Evolutionary conservation across 1,284 basidiomycete genomes (phyloP).

Genomic region (Leucoagaricus sp.): DNA sequence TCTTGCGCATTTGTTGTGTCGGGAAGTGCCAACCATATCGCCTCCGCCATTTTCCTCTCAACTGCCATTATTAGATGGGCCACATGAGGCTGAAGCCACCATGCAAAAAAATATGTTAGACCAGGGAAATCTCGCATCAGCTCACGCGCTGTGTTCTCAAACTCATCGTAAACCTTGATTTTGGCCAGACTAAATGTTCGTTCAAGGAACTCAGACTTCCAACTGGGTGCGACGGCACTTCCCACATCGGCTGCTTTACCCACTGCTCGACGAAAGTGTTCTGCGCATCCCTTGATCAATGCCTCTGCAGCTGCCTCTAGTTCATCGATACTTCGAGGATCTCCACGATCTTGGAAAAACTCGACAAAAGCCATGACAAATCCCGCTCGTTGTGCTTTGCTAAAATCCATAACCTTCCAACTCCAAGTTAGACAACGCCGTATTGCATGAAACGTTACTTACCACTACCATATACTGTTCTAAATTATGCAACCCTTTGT

Average conservation of each 20-base stretch:
- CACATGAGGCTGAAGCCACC: background rate
- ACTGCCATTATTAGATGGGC: background rate
- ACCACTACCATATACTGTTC: background rate
- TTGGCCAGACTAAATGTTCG: background rate
- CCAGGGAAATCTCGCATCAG: background rate
- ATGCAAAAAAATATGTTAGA: background rate
- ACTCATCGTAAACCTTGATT: background rate
- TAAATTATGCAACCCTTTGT: background rate
- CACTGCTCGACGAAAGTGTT: too few species aligned
- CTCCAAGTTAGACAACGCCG: too few species aligned
- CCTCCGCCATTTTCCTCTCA: background rate
- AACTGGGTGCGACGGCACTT: too few species aligned
- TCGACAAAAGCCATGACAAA: background rate
- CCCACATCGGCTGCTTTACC: too few species aligned
- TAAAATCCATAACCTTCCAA: background rate
- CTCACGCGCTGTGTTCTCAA: background rate
- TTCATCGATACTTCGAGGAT: background rate
- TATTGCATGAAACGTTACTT: background rate
- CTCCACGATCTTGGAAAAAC: background rate
- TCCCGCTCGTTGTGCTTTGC: background rate
- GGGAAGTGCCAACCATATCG: background rate
- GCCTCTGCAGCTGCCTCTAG: background rate
- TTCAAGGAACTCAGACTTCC: background rate
- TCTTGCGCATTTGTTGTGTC: background rate
- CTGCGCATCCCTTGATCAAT: background rate